Percentiles rank a stretch among this genome's conserved stretches.
phyloP scores from a whole-genome alignment of 176 grass and related monocot species.

The Eremochloa ophiuroides region DNA sequence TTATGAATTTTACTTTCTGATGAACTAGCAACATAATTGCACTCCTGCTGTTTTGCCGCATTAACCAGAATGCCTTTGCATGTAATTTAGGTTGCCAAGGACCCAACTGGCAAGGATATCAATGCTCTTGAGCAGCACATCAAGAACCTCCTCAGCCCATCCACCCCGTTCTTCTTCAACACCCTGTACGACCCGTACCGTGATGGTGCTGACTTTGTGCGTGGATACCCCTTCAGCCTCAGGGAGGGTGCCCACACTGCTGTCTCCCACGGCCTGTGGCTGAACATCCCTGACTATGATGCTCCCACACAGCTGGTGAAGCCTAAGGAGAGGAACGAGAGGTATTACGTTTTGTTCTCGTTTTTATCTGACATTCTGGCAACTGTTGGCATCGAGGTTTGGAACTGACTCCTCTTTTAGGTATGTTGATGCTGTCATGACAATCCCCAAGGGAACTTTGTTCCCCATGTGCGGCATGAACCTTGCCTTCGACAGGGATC shows the following conservation, averaged over 20 bases:
- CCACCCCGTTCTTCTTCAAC: slow-evolving; percentile 92
- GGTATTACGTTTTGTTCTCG: slow-evolving; percentile 24
- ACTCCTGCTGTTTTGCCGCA: background rate
- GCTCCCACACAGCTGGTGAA: slow-evolving; percentile 91
- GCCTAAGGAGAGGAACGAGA: slow-evolving; percentile 80
- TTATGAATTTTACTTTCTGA: background rate
- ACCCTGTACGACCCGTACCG: slow-evolving; percentile 89
- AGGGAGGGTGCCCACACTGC: slow-evolving; percentile 73
- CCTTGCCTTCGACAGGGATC: slow-evolving; percentile 56
- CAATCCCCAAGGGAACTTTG: slow-evolving; percentile 64
- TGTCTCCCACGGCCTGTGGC: slow-evolving; percentile 84
- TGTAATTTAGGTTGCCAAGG: slow-evolving; percentile 71
- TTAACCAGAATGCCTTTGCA: background rate
- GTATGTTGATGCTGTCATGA: slow-evolving; percentile 81
- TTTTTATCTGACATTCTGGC: background rate
- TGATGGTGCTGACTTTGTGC: slow-evolving; percentile 82
- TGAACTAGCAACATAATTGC: background rate
- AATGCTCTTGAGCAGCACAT: slow-evolving; percentile 94
- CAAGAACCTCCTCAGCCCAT: slow-evolving; percentile 72
- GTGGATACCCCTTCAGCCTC: slow-evolving; percentile 90
- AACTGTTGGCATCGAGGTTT: background rate
- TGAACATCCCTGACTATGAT: slow-evolving; percentile 98
- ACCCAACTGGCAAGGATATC: slow-evolving; percentile 85
- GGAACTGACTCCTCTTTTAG: slow-evolving; percentile 17
- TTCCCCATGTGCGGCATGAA: slow-evolving; percentile 87